Base-by-base conservation (phyloP, 306 rosid species). In the Cucurbita pepo region DNA sequence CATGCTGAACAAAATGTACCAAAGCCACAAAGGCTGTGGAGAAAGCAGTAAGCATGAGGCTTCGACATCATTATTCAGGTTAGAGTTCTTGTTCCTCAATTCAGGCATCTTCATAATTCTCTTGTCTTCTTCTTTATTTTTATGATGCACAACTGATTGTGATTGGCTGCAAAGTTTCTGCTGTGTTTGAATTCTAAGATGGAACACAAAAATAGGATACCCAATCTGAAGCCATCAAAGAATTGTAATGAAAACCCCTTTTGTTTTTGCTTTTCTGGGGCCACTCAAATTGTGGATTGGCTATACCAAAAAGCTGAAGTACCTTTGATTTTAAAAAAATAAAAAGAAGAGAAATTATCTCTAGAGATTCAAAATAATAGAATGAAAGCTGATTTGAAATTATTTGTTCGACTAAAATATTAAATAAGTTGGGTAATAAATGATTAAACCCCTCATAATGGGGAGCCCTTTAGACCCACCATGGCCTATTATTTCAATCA, bases 21-120 rank as follows among this genome's bases (percentile, higher is more conserved):
- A 25, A 67, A 67, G 7, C 43, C 73, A 69, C 43, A 69, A 69
- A 69, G 5, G 8, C 56, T 69, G 57, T 69, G 59, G 59, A 56
- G 59, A 56, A 34, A 51, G 59, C 74, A 48, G 51, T 47, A 69
- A 51, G 74, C 74, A 69, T 69, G 74, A 69, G 38, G 41, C 30
- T 69, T 34, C 15, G 74, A 16, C 74, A 51, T 69, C 25, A 69
- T 69, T 50, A 51, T 48, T 69, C 74, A 69, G 74, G 74, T 69
- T 52, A 69, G 74, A 52, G 21, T 47, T 8, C 44, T 50, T 69
- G 44, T 69, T 69, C 19, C 74, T 69, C 5, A 69, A 50, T 50
- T 51, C 59, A 69, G 47, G 51, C 45, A 50, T 47, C 18, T 47
- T 47, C 8, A 22, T 69, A 15, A 69, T 69, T 69, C 21, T n/a